A percentile compares a stretch with the other conserved stretches of the same genome.
Evolutionary conservation across 1,139 yeast species (phyloP).

Genomic region (Magnusiomyces sp.): DNA sequence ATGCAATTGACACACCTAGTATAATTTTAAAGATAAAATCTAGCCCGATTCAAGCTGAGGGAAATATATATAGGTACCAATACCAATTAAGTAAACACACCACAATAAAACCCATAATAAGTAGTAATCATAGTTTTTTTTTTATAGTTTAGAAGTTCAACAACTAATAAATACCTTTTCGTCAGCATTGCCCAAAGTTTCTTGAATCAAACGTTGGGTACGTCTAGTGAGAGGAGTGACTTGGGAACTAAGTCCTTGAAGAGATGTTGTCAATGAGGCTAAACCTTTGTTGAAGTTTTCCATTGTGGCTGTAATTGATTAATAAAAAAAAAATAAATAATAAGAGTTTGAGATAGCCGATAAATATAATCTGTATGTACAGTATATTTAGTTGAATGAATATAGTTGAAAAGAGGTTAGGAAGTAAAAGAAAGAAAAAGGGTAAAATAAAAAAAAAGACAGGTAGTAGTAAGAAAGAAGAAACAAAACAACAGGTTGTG

Average conservation of each 20-base stretch:
- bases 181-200: slow-evolving; percentile 67
- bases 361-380: too few species aligned
- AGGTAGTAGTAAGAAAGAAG: too few species aligned
- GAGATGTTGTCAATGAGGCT: slow-evolving; percentile 30
- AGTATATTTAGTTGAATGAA: slow-evolving; percentile 3
- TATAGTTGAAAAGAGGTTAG: neutral
- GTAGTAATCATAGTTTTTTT: neutral
- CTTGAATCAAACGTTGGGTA: slow-evolving; percentile 72
- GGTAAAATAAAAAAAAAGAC: neutral
- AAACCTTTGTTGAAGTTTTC: slow-evolving; percentile 32
- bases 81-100: too few species aligned
- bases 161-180: slow-evolving; percentile 39
- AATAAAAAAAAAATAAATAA: neutral
- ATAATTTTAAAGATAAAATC: too few species aligned
- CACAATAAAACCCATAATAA: neutral
- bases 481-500: too few species aligned
- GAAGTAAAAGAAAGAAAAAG: neutral
- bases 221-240: slow-evolving; percentile 66
- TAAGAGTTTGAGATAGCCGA: neutral
- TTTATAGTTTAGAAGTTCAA: neutral
- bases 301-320: neutral
- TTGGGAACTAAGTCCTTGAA: slow-evolving; percentile 33
- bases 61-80: too few species aligned
- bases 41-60: too few species aligned
- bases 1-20: too few species aligned